These are phyloP conservation scores for Phytophthora foliorum DNA, from an alignment of 352 stramenopile genomes.

Conservation along the genomic window DNA sequence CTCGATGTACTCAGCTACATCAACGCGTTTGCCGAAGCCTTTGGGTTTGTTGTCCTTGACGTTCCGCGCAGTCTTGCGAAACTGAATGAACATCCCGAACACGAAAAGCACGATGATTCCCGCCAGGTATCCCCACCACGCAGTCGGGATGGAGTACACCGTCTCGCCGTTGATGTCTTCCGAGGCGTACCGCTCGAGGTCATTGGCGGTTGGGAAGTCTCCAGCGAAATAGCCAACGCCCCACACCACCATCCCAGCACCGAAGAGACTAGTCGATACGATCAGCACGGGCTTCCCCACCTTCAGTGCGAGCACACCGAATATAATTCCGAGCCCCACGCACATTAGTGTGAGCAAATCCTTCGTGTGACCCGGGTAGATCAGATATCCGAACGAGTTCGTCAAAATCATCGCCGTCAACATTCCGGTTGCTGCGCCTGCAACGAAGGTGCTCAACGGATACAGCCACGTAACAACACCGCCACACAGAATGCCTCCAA, in stretches of 20 bases:
- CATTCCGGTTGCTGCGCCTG: slow-evolving; percentile 52
- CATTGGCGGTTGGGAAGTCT: slow-evolving; percentile 47
- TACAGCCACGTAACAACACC: slow-evolving; percentile 48
- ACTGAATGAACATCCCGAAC: slow-evolving; percentile 58
- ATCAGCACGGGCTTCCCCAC: slow-evolving; percentile 58
- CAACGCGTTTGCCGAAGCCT: slow-evolving; percentile 7
- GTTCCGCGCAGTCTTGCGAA: slow-evolving; percentile 50
- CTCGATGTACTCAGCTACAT: slow-evolving; percentile 26
- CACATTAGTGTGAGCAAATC: slow-evolving; percentile 47
- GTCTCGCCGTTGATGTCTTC: slow-evolving; percentile 36
- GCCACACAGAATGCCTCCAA: slow-evolving; percentile 52
- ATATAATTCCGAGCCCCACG: slow-evolving; percentile 44
- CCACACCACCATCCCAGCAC: slow-evolving; percentile 47
- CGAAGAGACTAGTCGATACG: slow-evolving; percentile 53
- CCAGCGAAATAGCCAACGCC: slow-evolving; percentile 62
- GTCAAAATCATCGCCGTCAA: slow-evolving; percentile 49
- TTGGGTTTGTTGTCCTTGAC: slow-evolving; percentile 22
- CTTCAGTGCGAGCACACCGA: slow-evolving; percentile 47
- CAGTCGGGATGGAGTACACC: slow-evolving; percentile 49
- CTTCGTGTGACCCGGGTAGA: slow-evolving; percentile 53
- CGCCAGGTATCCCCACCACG: slow-evolving; percentile 58
- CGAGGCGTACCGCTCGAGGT: slow-evolving; percentile 44
- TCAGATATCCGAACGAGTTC: slow-evolving; percentile 52
- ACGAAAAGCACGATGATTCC: slow-evolving; percentile 54
- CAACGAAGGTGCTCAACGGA: slow-evolving; percentile 55